These are phyloP conservation scores for Colletotrichum brevisporum DNA, from an alignment of 2,329 filamentous ascomycete species.

Conservation along the genomic window DNA sequence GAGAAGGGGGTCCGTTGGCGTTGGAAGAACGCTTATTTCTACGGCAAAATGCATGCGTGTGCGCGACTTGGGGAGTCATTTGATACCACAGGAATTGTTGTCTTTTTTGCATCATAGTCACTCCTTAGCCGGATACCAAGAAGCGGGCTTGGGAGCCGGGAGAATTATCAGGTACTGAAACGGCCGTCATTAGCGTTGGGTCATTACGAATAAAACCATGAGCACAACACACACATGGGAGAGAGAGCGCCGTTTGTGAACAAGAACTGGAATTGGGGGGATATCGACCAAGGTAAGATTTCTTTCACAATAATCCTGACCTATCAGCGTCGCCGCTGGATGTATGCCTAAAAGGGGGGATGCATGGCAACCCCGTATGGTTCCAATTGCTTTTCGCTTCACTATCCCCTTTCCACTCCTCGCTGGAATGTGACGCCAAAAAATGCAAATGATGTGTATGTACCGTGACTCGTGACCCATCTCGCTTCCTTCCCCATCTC, in stretches of 20 bases:
- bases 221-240: not conserved
- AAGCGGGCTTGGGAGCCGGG: not conserved
- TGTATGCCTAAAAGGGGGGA: conserved; percentile 1
- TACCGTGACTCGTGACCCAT: not conserved
- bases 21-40: not conserved
- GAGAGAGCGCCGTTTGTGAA: conserved; percentile 1
- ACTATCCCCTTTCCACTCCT: conserved; percentile 9
- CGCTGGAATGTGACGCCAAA: conserved; percentile 1
- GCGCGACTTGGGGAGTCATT: not conserved
- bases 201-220: conserved; percentile 21
- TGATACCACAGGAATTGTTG: conserved; percentile 11
- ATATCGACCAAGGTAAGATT: conserved; percentile 36
- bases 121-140: not conserved
- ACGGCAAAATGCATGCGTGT: not conserved
- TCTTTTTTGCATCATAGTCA: not conserved
- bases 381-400: not conserved
- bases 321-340: conserved; percentile 2
- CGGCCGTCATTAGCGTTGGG: conserved; percentile 16
- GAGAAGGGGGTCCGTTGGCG: not conserved
- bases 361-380: not conserved
- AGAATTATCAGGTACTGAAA: not conserved
- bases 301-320: not conserved
- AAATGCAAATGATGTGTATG: not conserved
- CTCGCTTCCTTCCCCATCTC: not conserved
- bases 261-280: conserved; percentile 26